A percentile compares a stretch with the other conserved stretches of the same genome.
Conservation (phyloP, 1,284 basidiomycete genomes). For the Sanghuangporus weigelae region DNA sequence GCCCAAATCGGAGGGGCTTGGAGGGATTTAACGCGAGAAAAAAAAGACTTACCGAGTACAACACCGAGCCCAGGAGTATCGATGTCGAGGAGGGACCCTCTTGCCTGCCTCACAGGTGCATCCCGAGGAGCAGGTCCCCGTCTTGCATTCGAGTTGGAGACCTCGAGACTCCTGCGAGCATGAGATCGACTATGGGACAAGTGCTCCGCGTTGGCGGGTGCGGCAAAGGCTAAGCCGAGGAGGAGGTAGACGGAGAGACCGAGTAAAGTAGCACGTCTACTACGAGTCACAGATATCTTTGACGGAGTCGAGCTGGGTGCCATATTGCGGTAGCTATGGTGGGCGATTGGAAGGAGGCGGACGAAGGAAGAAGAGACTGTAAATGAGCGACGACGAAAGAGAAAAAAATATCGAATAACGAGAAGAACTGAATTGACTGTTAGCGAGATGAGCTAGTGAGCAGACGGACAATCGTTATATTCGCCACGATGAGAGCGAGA, state of each 20-base stretch:
- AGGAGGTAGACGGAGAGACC: not conserved
- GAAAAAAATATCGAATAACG: not conserved
- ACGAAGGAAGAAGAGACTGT: slow-evolving; percentile 24
- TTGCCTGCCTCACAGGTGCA: not conserved
- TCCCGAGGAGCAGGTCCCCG: not conserved
- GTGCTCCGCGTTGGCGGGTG: slow-evolving; percentile 8
- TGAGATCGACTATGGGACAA: slow-evolving; percentile 7
- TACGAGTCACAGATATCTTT: not conserved
- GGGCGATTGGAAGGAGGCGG: slow-evolving; percentile 29
- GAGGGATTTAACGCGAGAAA: not conserved
- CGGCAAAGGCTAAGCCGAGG: slow-evolving; percentile 1
- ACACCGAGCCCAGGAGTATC: not conserved
- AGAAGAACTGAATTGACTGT: not conserved
- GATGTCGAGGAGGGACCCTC: not conserved
- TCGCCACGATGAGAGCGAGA: not conserved
- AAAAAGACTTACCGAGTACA: not conserved
- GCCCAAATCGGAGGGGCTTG: not conserved
- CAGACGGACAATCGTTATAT: not conserved
- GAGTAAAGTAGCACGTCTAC: not conserved
- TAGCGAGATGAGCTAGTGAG: not conserved
- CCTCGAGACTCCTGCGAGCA: slow-evolving; percentile 10
- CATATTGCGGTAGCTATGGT: slow-evolving; percentile 18
- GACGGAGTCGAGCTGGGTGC: not conserved
- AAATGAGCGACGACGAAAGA: slow-evolving; percentile 22
- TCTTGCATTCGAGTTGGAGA: not conserved